Base-by-base conservation (phyloP, 2,329 filamentous ascomycete species). In the Diaporthe nobilis region DNA sequence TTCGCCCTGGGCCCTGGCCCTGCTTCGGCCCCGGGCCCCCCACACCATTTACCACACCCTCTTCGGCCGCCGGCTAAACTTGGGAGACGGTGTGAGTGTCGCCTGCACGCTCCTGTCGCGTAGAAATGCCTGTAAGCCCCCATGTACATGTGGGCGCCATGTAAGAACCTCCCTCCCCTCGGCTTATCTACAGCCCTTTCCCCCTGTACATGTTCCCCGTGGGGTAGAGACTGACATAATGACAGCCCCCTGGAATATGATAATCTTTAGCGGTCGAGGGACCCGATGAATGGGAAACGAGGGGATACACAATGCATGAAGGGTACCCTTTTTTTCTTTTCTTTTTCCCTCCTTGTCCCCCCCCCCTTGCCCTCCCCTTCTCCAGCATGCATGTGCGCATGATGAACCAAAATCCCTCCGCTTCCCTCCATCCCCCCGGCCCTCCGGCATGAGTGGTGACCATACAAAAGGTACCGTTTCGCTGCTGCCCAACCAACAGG, bases 31-130 rank as follows among this genome's bases (percentile, higher is more conserved):
- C 44, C 63, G 44, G 63, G 9, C 42, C 71, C 57, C 57, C 57
- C 71, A 51, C 71, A 22, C 57, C 9, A 37, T 13, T 13, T 57
- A 42, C 57, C 28, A 49, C 44, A 60, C 70, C 44, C 31, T 37
- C 37, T 42, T 58, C 71, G 71, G 44, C n/a, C 37, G 57, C 71
- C 57, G 71, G 44, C 10, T 63, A 63, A 72, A 72, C 58, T 37
- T 37, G 55, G 44, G 34, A 53, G 37, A 42, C 44, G 20, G 47
- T 51, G 13, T 25, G 25, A 4, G 63, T 51, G 55, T 49, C n/a
- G 31, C 51, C 15, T 60, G 28, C 22, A 7, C 47, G 57, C 13
- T 22, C n/a, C 8, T 63, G 57, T 22, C 28, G n/a, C 60, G 25
- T 37, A 10, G 22, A 42, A 42, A 28, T 28, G 49, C 22, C 53